phyloP scores from a whole-genome alignment of 345 rosid species.

The Chamaenerion angustifolium region DNA sequence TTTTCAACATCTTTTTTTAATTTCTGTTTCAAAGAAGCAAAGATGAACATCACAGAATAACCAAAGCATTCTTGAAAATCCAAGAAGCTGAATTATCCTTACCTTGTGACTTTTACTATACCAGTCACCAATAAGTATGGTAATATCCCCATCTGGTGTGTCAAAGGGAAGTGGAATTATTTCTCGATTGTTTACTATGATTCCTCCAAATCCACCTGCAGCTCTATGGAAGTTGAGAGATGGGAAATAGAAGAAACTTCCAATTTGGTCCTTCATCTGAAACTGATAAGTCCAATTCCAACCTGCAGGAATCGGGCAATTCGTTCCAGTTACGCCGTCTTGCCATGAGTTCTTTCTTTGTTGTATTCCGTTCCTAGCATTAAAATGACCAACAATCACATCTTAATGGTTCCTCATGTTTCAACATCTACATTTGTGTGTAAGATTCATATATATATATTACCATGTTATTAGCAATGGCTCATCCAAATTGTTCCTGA shows the following conservation, averaged over 20 bases:
- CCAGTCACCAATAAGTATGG: slow-evolving; percentile 69
- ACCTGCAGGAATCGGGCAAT: slow-evolving; percentile 76
- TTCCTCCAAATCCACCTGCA: slow-evolving; percentile 71
- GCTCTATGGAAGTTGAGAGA: slow-evolving; percentile 57
- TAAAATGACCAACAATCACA: neutral
- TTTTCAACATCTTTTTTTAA: slow-evolving; percentile 58
- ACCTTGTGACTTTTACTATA: slow-evolving; percentile 71
- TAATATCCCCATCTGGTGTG: slow-evolving; percentile 63
- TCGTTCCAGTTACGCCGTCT: slow-evolving; percentile 80
- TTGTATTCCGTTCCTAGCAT: slow-evolving; percentile 58
- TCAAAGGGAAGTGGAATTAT: slow-evolving; percentile 58
- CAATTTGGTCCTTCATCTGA: slow-evolving; percentile 85
- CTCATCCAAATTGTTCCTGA: neutral
- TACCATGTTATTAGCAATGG: slow-evolving; percentile 6
- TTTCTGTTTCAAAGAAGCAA: slow-evolving; percentile 28
- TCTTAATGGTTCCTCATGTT: neutral
- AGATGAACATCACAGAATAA: slow-evolving; percentile 4
- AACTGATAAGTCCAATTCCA: slow-evolving; percentile 80
- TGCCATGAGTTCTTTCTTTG: slow-evolving; percentile 84
- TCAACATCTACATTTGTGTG: no score
- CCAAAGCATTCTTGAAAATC: neutral
- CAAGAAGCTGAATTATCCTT: neutral
- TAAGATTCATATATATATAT: no score
- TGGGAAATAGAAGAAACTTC: slow-evolving; percentile 72
- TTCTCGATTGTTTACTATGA: slow-evolving; percentile 48